These are phyloP conservation scores for Tolypocladium tundrense DNA, from an alignment of 2,329 filamentous ascomycete genomes.

Conservation along the genomic window DNA sequence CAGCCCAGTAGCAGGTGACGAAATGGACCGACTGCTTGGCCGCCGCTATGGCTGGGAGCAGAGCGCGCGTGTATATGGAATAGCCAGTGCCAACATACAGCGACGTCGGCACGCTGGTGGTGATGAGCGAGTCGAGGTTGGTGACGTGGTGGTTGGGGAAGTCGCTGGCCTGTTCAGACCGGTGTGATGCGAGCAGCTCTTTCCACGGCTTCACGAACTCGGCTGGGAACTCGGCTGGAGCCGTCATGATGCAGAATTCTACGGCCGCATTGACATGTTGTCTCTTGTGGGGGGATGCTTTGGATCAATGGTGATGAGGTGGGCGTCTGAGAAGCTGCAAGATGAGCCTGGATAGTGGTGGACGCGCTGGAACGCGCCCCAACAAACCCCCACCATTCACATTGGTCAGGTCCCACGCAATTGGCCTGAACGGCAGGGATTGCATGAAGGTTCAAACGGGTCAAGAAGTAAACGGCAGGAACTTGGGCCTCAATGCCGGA, in stretches of 20 bases:
- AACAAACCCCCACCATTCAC: too few relatives aligned
- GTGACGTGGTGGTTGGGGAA: constrained; percentile 38
- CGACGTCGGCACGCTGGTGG: constrained; percentile 32
- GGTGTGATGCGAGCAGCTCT: constrained; percentile 18
- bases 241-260: background rate
- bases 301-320: background rate
- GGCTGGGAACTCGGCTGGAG: constrained; percentile 18
- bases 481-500: too few relatives aligned
- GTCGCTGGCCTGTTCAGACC: constrained; percentile 25
- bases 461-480: too few relatives aligned
- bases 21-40: constrained; percentile 59
- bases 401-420: too few relatives aligned
- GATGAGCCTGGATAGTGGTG: too few relatives aligned
- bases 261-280: background rate
- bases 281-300: background rate
- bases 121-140: constrained; percentile 35
- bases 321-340: background rate
- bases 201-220: constrained; percentile 29
- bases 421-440: too few relatives aligned
- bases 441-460: too few relatives aligned
- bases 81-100: constrained; percentile 49
- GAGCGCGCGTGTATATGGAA: constrained; percentile 40
- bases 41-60: constrained; percentile 50
- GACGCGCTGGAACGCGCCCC: too few relatives aligned
- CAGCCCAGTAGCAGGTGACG: constrained; percentile 76